A percentile compares a stretch with the other conserved stretches of the same genome.
Evolutionary conservation across 2,329 filamentous ascomycete genomes (phyloP).

Genomic region (Colletotrichum australisinense): DNA sequence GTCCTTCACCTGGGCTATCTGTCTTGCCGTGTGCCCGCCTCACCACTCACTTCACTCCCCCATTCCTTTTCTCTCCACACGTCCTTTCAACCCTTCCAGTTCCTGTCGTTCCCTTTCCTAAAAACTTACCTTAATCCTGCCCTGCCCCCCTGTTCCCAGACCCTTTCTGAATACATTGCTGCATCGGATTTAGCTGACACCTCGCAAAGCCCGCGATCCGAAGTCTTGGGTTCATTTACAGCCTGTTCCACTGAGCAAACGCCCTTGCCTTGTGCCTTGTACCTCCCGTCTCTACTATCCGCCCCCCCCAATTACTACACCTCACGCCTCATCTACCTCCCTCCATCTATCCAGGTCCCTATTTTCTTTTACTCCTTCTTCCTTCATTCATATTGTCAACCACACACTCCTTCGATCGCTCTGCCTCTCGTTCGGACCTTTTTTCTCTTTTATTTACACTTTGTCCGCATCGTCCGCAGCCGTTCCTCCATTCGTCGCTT

Average conservation of each 20-base stretch:
- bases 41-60: slow-evolving; percentile 1
- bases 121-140: background rate
- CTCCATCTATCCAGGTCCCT: background rate
- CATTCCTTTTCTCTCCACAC: slow-evolving; percentile 20
- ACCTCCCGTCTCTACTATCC: background rate
- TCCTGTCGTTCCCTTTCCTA: slow-evolving; percentile 16
- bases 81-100: background rate
- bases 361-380: slow-evolving; percentile 8
- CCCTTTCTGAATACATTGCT: slow-evolving; percentile 7
- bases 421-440: slow-evolving; percentile 25
- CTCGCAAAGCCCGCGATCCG: slow-evolving; percentile 23
- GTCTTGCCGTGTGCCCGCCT: background rate
- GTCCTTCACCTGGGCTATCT: background rate
- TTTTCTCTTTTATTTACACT: slow-evolving; percentile 14
- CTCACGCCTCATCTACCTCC: background rate
- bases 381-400: slow-evolving; percentile 12
- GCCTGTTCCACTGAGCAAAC: slow-evolving; percentile 15
- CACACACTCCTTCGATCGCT: slow-evolving; percentile 4
- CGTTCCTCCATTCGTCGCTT: slow-evolving; percentile 22
- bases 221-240: slow-evolving; percentile 25
- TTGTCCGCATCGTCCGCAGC: slow-evolving; percentile 9
- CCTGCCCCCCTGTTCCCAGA: slow-evolving; percentile 13
- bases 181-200: slow-evolving; percentile 22
- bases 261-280: background rate
- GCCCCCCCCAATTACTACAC: background rate